A percentile compares a stretch with the other conserved stretches of the same genome.
phyloP scores from a whole-genome alignment of 2,329 filamentous ascomycete genomes.

The Alternaria alternata region DNA sequence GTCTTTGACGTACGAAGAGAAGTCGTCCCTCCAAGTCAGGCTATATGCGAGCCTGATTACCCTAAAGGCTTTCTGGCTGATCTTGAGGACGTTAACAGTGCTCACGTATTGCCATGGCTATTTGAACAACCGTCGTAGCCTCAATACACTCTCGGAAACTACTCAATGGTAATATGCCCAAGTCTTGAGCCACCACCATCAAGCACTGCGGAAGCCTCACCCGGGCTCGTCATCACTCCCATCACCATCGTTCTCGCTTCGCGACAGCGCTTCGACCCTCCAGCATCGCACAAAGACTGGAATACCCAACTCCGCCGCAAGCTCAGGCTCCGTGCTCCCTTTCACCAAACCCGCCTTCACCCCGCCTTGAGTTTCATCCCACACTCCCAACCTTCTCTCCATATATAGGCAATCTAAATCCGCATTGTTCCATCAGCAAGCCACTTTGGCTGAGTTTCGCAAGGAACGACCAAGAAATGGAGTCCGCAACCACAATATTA shows the following conservation, averaged over 20 bases:
- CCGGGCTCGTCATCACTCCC: not conserved
- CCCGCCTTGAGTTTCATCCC: not conserved
- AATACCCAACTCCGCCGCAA: not conserved
- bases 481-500: constrained; percentile 6
- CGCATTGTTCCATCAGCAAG: not conserved
- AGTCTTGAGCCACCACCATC: not conserved
- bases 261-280: not conserved
- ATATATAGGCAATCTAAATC: not conserved
- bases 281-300: not conserved
- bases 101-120: not conserved
- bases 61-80: not conserved
- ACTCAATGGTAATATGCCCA: not conserved
- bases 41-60: not conserved
- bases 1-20: not conserved
- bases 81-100: not conserved
- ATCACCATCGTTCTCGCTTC: constrained; percentile 1
- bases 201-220: not conserved
- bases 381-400: not conserved
- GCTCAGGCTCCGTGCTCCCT: not conserved
- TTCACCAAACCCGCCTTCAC: not conserved
- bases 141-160: not conserved
- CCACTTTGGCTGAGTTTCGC: not conserved
- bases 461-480: constrained; percentile 3
- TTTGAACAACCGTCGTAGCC: not conserved
- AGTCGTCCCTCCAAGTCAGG: not conserved